These are phyloP conservation scores for Balakata baccata DNA, from an alignment of 345 rosid genomes.

Conservation along the genomic window DNA sequence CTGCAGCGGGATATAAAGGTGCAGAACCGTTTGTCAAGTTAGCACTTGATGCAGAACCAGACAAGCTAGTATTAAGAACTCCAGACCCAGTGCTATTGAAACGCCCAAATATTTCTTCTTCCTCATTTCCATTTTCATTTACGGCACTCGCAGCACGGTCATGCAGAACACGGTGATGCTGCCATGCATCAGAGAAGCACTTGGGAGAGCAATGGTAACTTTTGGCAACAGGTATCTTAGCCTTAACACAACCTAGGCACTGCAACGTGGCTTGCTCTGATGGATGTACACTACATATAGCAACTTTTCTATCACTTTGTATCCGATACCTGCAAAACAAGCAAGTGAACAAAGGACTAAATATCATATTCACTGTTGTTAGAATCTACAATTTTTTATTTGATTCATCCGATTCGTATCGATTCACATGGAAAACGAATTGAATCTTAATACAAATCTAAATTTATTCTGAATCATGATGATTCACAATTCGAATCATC, in stretches of 20 bases:
- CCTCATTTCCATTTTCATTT: slow-evolving; percentile 79
- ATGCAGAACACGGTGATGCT: slow-evolving; percentile 91
- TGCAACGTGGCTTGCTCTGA: slow-evolving; percentile 84
- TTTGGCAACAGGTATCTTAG: slow-evolving; percentile 75
- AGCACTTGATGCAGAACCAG: slow-evolving; percentile 66
- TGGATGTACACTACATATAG: slow-evolving; percentile 88
- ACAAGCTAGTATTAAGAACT: slow-evolving; percentile 45
- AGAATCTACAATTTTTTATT: no score
- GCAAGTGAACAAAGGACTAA: slow-evolving; percentile 9
- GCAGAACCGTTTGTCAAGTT: slow-evolving; percentile 68
- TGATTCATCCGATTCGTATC: no score
- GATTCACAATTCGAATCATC: no score
- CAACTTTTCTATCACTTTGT: slow-evolving; percentile 85
- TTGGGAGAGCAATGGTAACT: slow-evolving; percentile 93
- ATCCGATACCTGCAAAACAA: slow-evolving; percentile 72
- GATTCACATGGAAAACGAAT: no score
- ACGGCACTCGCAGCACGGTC: slow-evolving; percentile 87
- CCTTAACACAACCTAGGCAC: slow-evolving; percentile 84
- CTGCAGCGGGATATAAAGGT: slow-evolving; percentile 63
- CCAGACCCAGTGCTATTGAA: slow-evolving; percentile 78
- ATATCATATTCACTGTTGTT: no score
- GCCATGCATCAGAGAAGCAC: slow-evolving; percentile 97
- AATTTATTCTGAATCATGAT: no score
- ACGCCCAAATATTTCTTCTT: slow-evolving; percentile 85
- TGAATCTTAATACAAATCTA: no score